A percentile compares a stretch with the other conserved stretches of the same genome.
These are phyloP conservation scores for Monotropa hypopitys DNA, from an alignment of 179 eudicot genomes.

Conservation along the genomic window DNA sequence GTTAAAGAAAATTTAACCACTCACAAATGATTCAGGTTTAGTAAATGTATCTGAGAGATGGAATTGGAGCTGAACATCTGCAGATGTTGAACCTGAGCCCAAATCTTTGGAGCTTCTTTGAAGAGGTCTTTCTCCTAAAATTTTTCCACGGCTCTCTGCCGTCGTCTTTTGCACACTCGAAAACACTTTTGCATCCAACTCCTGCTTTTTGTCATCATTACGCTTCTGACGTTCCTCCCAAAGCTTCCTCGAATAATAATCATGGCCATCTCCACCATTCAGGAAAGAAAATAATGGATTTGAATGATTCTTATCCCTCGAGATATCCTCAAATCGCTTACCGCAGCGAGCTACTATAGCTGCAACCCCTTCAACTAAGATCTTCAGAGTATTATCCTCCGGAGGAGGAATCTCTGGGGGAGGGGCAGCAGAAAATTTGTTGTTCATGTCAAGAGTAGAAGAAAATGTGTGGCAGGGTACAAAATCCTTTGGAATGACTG, in stretches of 20 bases:
- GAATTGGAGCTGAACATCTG: conserved; percentile 34
- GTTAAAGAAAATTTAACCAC: conserved; percentile 20
- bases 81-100: conserved; percentile 20
- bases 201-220: conserved; percentile 31
- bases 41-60: conserved; percentile 73
- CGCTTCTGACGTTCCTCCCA: conserved; percentile 90
- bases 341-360: conserved; percentile 87
- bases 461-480: conserved; percentile 61
- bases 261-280: conserved; percentile 71
- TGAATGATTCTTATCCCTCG: conserved; percentile 69
- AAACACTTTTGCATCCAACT: conserved; percentile 31
- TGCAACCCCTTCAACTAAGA: conserved; percentile 86
- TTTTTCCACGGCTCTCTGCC: conserved; percentile 77
- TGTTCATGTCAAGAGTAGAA: conserved; percentile 38
- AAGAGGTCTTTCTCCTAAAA: conserved; percentile 79
- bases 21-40: conserved; percentile 68
- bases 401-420: conserved; percentile 75
- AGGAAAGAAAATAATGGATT: conserved; percentile 78
- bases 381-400: conserved; percentile 54
- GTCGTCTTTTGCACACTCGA: conserved; percentile 51
- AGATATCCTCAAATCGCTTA: conserved; percentile 82
- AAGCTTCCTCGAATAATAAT: conserved; percentile 73
- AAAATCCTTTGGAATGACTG: conserved; percentile 60
- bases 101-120: conserved; percentile 48
- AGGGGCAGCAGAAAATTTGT: conserved; percentile 27